These are phyloP conservation scores for Adansonia grandidieri DNA, from an alignment of 441 rosid genomes.

Conservation along the genomic window DNA sequence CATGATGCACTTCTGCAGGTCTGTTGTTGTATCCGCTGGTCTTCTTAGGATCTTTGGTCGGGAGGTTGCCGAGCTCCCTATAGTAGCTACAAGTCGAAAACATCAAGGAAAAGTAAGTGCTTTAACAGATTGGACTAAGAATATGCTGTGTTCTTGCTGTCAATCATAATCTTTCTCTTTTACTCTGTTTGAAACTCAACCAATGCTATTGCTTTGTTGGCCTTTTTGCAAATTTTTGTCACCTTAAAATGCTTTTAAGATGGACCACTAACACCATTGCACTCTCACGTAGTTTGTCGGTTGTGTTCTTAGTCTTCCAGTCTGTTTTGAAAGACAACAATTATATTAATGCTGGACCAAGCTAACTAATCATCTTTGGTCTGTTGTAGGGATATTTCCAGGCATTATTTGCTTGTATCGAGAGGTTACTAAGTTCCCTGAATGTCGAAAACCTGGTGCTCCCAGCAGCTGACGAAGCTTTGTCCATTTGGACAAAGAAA, in stretches of 20 bases:
- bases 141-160: neutral
- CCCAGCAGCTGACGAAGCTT: slow-evolving; percentile 97
- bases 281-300: neutral
- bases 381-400: slow-evolving; percentile 83
- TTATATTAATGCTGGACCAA: slow-evolving; percentile 4
- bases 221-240: neutral
- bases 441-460: slow-evolving; percentile 85
- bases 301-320: slow-evolving; percentile 16
- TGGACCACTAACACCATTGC: neutral
- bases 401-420: slow-evolving; percentile 81
- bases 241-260: slow-evolving; percentile 19
- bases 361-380: neutral
- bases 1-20: slow-evolving; percentile 45
- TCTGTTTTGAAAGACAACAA: neutral
- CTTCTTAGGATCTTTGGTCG: slow-evolving; percentile 86
- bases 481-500: slow-evolving; percentile 89
- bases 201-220: neutral
- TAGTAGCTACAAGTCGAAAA: slow-evolving; percentile 87
- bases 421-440: slow-evolving; percentile 70
- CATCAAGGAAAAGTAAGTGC: slow-evolving; percentile 88
- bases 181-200: neutral
- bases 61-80: slow-evolving; percentile 98
- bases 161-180: neutral
- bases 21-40: slow-evolving; percentile 89
- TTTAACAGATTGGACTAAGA: neutral